Base-by-base conservation (phyloP, 2,329 filamentous ascomycete genomes). In the Sclerotinia trifoliorum region DNA sequence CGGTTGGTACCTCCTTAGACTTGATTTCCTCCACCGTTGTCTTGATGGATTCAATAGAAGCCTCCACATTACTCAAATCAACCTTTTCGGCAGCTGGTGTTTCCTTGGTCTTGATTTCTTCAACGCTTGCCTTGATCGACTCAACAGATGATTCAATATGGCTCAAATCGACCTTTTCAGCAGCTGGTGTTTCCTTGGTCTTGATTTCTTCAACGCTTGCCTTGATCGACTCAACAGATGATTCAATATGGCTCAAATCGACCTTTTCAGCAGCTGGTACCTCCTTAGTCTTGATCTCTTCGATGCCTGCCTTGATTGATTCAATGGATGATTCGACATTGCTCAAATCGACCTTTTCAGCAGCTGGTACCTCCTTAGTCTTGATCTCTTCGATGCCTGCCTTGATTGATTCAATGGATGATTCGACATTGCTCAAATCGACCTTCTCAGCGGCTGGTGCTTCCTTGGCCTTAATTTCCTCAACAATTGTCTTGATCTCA, bases 331-430 rank as follows among this genome's bases (percentile, higher is more conserved):
- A 44, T 56, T 74, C 71, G 5, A 75, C 10, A 8, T 51, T 5
- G 4, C 71, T 71, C 3, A 74, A 35, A 58, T 75, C 72, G 19
- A 70, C 64, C 63, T 70, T 70, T 44, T 74, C 70, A 15, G 65
- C 26, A n/a, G 49, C 51, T 46, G 69, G 69, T 15, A 68, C 57
- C 29, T 70, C 68, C 19, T 69, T 68, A 3, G 69, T 49, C 62
- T 74, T 75, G 26, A 74, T 71, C 32, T 73, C 71, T n/a, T 62
- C 60, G 6, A 74, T 56, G 21, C 68, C 67, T 46, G 21, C 55
- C 26, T 68, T 67, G 35, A 65, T 56, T 11, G 51, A 49, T 7
- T 63, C 57, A 46, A 67, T 63, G 5, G 65, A 69, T 15, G 60
- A 44, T 29, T 73, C 70, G 15, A 73, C 32, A 17, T 19, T 26